Evolutionary conservation across 2,329 filamentous ascomycete species (phyloP).

Genomic region (Scedosporium aurantiacum): DNA sequence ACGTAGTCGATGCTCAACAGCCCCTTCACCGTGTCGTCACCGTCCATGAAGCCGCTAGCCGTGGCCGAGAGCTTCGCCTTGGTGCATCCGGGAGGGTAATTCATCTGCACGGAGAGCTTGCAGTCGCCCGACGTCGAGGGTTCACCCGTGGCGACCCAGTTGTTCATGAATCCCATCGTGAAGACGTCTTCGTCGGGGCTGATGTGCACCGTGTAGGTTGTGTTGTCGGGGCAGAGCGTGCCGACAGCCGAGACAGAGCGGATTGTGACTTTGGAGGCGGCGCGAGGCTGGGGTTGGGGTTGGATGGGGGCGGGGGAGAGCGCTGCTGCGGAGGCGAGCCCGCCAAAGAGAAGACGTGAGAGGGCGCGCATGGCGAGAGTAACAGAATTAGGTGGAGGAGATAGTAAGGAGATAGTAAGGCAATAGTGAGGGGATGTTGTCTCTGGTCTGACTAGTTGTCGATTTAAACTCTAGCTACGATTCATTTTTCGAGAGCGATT

Average conservation of each 20-base stretch:
- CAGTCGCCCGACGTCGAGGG: not conserved
- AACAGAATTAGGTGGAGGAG: not conserved
- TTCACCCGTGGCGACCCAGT: conserved; percentile 1
- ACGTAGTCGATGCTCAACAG: not conserved
- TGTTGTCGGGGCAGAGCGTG: not conserved
- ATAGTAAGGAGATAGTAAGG: not conserved
- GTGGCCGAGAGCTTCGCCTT: not conserved
- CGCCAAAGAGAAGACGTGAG: not conserved
- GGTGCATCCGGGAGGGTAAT: not conserved
- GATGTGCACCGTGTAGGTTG: conserved; percentile 6
- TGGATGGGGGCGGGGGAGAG: not conserved
- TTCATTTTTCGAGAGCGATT: not conserved
- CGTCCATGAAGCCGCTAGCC: not conserved
- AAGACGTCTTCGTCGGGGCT: not conserved
- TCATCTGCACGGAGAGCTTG: not conserved
- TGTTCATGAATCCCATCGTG: conserved; percentile 3
- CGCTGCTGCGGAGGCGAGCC: not conserved
- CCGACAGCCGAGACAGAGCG: not conserved
- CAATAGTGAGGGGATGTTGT: not conserved
- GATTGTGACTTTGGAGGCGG: not conserved
- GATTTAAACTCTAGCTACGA: not conserved
- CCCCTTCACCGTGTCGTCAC: not conserved
- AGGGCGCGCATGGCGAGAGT: not conserved
- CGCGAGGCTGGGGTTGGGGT: not conserved
- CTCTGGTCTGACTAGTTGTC: not conserved